A percentile compares a stretch with the other conserved stretches of the same genome.
These are phyloP conservation scores for Cladosporium cucumerinum DNA, from an alignment of 2,329 filamentous ascomycete species.

Conservation along the genomic window DNA sequence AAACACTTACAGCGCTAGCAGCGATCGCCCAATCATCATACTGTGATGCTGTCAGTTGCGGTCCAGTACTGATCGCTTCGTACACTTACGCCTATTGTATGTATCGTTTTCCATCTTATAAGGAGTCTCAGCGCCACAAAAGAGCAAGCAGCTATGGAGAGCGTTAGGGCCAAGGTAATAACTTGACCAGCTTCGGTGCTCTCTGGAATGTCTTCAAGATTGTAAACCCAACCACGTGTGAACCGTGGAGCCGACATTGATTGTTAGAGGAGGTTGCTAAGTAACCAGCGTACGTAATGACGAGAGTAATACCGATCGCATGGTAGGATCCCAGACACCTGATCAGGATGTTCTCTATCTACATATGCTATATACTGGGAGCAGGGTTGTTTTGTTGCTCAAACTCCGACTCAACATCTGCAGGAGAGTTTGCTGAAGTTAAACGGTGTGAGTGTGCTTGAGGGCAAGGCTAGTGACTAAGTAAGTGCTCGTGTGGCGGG, in stretches of 20 bases:
- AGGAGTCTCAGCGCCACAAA: slow-evolving; percentile 16
- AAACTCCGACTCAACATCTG: not conserved
- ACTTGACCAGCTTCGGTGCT: slow-evolving; percentile 16
- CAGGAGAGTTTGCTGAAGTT: not conserved
- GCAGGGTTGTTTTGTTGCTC: not conserved
- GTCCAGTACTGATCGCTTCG: not conserved
- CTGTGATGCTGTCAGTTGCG: not conserved
- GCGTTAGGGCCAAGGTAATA: slow-evolving; percentile 16
- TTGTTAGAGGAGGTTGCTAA: not conserved
- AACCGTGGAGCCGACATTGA: not conserved
- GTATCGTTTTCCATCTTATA: slow-evolving; percentile 10
- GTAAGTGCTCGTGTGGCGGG: not conserved
- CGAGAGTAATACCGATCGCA: not conserved
- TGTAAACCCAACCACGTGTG: slow-evolving; percentile 9
- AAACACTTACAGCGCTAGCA: not conserved
- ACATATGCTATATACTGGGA: not conserved
- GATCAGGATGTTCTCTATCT: not conserved
- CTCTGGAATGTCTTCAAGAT: slow-evolving; percentile 13
- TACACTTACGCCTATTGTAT: slow-evolving; percentile 9
- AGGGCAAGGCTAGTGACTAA: not conserved
- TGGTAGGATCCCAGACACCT: not conserved
- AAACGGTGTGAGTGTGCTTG: not conserved
- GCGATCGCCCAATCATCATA: not conserved
- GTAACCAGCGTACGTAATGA: not conserved
- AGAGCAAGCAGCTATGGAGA: slow-evolving; percentile 14